phyloP scores from a whole-genome alignment of 164 flowering plant genomes.

The Stephania yunnanensis region DNA sequence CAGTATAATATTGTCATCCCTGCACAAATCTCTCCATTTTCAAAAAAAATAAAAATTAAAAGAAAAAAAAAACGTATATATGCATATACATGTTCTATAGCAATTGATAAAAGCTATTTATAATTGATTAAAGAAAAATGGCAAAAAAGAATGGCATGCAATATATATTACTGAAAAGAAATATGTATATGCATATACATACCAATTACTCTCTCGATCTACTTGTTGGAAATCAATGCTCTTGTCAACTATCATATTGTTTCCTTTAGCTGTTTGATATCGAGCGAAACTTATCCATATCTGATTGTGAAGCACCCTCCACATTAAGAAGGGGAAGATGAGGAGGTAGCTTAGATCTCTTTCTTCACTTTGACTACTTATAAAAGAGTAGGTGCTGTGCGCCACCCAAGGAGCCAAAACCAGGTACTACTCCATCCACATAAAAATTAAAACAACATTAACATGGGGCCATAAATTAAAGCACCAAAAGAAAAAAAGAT shows the following conservation, averaged over 20 bases:
- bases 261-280: slow-evolving; percentile 8
- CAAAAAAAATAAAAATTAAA: too few species aligned
- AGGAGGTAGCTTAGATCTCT: not conserved
- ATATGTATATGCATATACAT: not conserved
- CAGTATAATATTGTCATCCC: slow-evolving; percentile 20
- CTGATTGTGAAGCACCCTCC: slow-evolving; percentile 13
- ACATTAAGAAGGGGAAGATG: not conserved
- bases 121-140: too few species aligned
- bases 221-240: slow-evolving; percentile 14
- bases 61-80: too few species aligned
- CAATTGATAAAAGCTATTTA: too few species aligned
- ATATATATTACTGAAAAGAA: too few species aligned
- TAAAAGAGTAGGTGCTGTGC: not conserved
- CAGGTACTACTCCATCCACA: not conserved
- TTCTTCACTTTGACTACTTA: not conserved
- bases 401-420: not conserved
- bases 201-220: slow-evolving; percentile 15
- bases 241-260: slow-evolving; percentile 8
- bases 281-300: slow-evolving; percentile 16
- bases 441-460: too few species aligned
- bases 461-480: too few species aligned
- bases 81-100: too few species aligned
- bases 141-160: too few species aligned
- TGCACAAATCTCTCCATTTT: not conserved
- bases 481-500: too few species aligned